Percentiles rank a stretch among this genome's conserved stretches.
Conservation (phyloP, 352 stramenopile genomes). For the Globisporangium parvum region DNA sequence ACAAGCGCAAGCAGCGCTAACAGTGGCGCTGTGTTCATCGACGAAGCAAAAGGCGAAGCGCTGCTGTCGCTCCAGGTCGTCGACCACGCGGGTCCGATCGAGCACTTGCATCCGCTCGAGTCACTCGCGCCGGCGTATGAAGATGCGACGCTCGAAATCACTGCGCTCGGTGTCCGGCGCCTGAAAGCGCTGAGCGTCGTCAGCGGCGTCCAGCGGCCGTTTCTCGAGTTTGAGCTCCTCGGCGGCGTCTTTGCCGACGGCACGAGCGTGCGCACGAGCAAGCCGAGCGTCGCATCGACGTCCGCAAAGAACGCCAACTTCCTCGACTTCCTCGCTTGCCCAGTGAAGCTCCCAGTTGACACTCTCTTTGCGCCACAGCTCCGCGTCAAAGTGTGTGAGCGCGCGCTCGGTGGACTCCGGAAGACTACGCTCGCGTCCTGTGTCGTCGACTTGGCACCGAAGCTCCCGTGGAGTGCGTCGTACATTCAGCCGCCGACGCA, state of each 20-base stretch:
- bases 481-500: conserved; percentile 31
- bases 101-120: conserved; percentile 19
- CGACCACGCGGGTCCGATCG: conserved; percentile 32
- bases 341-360: conserved; percentile 50
- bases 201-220: conserved; percentile 41
- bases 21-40: conserved; percentile 9
- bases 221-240: conserved; percentile 66
- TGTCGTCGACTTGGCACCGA: conserved; percentile 45
- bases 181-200: conserved; percentile 51
- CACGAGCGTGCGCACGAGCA: conserved; percentile 32
- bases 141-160: conserved; percentile 55
- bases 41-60: conserved; percentile 36
- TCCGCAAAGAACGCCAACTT: conserved; percentile 73
- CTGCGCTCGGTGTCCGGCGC: conserved; percentile 58
- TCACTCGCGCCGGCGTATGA: conserved; percentile 41
- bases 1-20: conserved; percentile 1
- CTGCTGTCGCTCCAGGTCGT: conserved; percentile 65
- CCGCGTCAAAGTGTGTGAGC: conserved; percentile 51
- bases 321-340: conserved; percentile 46
- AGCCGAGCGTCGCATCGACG: conserved; percentile 21
- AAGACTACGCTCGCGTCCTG: conserved; percentile 50
- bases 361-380: conserved; percentile 57
- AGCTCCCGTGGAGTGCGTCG: conserved; percentile 63
- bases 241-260: conserved; percentile 45
- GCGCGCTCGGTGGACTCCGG: conserved; percentile 44